Conservation (phyloP, 1,139 yeast species). For the Diutina ranongensis region DNA sequence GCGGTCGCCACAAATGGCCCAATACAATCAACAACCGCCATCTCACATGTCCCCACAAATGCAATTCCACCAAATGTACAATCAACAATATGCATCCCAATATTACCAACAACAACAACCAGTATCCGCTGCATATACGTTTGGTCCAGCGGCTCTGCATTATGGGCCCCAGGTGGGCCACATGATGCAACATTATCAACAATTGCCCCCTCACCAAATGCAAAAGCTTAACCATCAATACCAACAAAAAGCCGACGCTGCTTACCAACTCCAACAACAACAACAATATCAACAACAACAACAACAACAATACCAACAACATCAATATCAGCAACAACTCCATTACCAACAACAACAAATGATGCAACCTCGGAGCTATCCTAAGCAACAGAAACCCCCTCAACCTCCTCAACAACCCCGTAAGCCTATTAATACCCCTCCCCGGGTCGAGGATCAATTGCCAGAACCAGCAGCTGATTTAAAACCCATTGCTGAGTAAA, state of each 20-base stretch:
- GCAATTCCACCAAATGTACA: conserved; percentile 2
- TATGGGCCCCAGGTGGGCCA: conserved; percentile 3
- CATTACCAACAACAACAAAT: background rate
- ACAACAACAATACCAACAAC: background rate
- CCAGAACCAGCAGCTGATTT: background rate
- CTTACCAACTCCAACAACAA: background rate
- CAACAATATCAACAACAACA: background rate
- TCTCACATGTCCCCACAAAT: background rate
- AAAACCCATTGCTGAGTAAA: background rate
- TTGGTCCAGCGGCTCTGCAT: conserved; percentile 1
- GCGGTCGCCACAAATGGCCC: background rate
- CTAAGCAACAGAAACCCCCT: too few relatives aligned
- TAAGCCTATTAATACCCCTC: too few relatives aligned
- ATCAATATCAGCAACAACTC: background rate
- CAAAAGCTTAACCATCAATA: background rate
- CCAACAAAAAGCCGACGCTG: background rate
- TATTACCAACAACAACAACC: background rate
- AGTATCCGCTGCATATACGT: background rate
- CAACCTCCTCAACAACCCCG: background rate
- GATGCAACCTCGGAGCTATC: background rate
- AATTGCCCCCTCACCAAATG: background rate
- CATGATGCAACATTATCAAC: background rate
- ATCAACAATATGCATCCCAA: conserved; percentile 4
- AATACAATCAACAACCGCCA: background rate
- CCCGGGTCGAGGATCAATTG: background rate